phyloP scores from a whole-genome alignment of 1,139 yeast species.

The Saccharomyces hybrid region DNA sequence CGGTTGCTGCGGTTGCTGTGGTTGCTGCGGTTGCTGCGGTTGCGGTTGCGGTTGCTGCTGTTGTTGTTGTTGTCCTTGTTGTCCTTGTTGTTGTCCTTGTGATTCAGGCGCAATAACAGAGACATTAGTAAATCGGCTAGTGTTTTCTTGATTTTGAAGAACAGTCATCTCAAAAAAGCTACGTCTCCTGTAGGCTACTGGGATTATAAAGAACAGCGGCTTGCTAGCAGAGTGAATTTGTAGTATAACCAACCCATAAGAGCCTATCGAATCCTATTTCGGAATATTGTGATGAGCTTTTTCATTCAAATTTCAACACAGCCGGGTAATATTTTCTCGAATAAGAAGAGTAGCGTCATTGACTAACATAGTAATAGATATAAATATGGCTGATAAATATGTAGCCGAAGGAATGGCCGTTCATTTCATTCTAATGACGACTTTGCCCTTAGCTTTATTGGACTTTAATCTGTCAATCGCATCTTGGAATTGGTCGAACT shows the following conservation, averaged over 20 bases:
- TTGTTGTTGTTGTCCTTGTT: neutral
- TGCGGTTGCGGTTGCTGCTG: neutral
- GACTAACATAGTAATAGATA: no score
- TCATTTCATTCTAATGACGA: constrained; percentile 34
- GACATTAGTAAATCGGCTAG: constrained; percentile 16
- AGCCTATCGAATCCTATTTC: neutral
- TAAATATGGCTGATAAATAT: no score
- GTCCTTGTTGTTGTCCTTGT: constrained; percentile 5
- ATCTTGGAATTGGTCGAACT: constrained; percentile 40
- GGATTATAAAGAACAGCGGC: neutral
- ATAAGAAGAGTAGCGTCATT: neutral
- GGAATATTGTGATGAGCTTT: neutral
- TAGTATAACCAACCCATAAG: neutral
- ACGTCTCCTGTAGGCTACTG: neutral
- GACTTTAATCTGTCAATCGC: constrained; percentile 43
- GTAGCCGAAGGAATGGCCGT: no score
- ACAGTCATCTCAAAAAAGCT: neutral
- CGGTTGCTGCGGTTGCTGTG: no score
- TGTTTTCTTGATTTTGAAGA: neutral
- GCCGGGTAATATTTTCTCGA: neutral
- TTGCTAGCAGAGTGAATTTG: neutral
- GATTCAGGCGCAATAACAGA: constrained; percentile 14
- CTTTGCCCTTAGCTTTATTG: constrained; percentile 55
- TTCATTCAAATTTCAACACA: neutral
- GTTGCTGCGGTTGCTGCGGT: neutral